Percentiles rank a stretch among this genome's conserved stretches.
Conservation (phyloP, 495 filamentous ascomycete genomes). For the Aspergillus indologenus region DNA sequence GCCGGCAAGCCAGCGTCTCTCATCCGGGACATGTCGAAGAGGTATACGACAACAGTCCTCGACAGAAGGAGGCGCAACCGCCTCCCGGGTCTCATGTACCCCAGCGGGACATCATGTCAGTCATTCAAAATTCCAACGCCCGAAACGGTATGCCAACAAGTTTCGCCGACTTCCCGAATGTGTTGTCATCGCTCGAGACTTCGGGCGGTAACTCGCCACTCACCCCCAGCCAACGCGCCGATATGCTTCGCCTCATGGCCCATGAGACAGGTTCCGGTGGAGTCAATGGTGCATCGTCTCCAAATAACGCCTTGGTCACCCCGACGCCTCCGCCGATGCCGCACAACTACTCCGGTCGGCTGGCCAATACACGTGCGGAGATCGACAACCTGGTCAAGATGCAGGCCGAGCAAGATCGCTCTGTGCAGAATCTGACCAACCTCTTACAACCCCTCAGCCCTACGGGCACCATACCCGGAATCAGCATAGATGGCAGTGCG, state of each 20-base stretch:
- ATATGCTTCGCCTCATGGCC: conserved; percentile 79
- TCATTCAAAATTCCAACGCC: conserved; percentile 78
- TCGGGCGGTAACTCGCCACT: conserved; percentile 62
- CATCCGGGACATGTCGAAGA: conserved; percentile 44
- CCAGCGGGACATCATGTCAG: conserved; percentile 78
- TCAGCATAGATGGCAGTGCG: conserved; percentile 46
- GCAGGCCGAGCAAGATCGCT: conserved; percentile 66
- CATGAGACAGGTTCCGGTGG: conserved; percentile 39
- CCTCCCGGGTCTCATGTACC: conserved; percentile 32
- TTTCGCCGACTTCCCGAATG: conserved; percentile 66
- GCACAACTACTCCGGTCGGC: conserved; percentile 45
- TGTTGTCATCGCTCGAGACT: conserved; percentile 68
- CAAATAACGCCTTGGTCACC: conserved; percentile 56
- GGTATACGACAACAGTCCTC: conserved; percentile 42
- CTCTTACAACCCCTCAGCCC: conserved; percentile 75
- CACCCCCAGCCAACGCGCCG: conserved; percentile 71
- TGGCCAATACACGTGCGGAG: conserved; percentile 64
- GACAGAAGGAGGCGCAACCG: conserved; percentile 23
- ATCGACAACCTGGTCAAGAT: conserved; percentile 72
- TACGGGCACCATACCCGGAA: conserved; percentile 73
- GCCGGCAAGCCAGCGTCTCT: conserved; percentile 33
- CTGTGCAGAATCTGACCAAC: conserved; percentile 67
- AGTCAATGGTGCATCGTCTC: conserved; percentile 21
- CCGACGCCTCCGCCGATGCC: conserved; percentile 60
- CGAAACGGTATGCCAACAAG: conserved; percentile 47